phyloP scores from a whole-genome alignment of 257 asterid genomes.

The Leonotis leonurus region DNA sequence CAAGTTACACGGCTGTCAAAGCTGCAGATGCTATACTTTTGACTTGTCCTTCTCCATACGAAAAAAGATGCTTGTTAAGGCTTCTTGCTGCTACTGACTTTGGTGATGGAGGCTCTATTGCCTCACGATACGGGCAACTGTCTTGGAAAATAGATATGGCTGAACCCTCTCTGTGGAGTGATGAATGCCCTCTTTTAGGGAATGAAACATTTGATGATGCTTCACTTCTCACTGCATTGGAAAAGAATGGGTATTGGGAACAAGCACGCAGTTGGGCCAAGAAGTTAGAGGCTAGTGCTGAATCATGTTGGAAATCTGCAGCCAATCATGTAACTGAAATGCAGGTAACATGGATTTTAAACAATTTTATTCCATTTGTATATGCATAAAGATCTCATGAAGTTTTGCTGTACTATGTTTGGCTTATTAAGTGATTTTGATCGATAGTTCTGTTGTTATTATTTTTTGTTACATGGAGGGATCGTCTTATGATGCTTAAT shows the following conservation, averaged over 20 bases:
- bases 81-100: conserved; percentile 88
- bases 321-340: conserved; percentile 85
- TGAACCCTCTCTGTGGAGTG: conserved; percentile 86
- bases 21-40: conserved; percentile 91
- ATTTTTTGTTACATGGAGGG: conserved; percentile 2
- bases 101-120: conserved; percentile 82
- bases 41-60: conserved; percentile 85
- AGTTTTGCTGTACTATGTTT: too few relatives aligned
- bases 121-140: conserved; percentile 59
- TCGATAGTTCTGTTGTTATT: neutral
- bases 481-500: neutral
- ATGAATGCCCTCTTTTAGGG: conserved; percentile 77
- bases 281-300: conserved; percentile 87
- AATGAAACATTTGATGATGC: conserved; percentile 74
- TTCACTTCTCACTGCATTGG: conserved; percentile 70
- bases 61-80: conserved; percentile 80
- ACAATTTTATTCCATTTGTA: conserved; percentile 4
- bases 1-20: conserved; percentile 63
- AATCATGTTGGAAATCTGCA: conserved; percentile 73
- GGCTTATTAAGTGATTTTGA: neutral
- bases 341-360: conserved; percentile 51
- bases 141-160: conserved; percentile 88
- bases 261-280: conserved; percentile 96
- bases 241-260: conserved; percentile 86
- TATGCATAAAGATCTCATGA: conserved; percentile 8